Conservation (phyloP, 2,329 filamentous ascomycete species). For the Cercospora zeae-maydis region DNA sequence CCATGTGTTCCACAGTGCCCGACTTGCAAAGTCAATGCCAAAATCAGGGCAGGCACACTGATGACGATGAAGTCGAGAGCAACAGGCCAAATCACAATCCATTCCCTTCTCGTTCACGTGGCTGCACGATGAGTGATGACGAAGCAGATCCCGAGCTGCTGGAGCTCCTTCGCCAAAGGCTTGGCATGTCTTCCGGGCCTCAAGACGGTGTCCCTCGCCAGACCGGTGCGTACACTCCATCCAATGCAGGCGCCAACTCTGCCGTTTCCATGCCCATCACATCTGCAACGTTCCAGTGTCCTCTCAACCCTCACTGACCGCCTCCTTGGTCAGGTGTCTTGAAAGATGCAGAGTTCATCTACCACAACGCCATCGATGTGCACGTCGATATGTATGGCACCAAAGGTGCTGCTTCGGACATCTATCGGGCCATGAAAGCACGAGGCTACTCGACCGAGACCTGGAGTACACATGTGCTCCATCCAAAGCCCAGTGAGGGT, state of each 20-base stretch:
- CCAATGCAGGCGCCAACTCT: not conserved
- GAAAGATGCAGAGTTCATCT: slow-evolving; percentile 77
- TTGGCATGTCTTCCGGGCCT: slow-evolving; percentile 45
- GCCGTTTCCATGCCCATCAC: not conserved
- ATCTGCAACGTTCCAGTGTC: not conserved
- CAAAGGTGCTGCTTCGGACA: slow-evolving; percentile 74
- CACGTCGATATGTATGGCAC: slow-evolving; percentile 79
- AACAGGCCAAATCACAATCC: not conserved
- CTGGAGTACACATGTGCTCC: slow-evolving; percentile 86
- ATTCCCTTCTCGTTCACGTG: not conserved
- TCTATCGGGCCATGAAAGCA: slow-evolving; percentile 77
- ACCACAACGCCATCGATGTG: slow-evolving; percentile 89
- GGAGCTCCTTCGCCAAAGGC: slow-evolving; percentile 76
- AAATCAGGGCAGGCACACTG: not conserved
- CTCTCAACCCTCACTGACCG: not conserved
- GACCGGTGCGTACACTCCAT: slow-evolving; percentile 28
- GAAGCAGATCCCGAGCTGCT: slow-evolving; percentile 86
- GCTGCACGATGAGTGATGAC: slow-evolving; percentile 76
- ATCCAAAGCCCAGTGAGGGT: slow-evolving; percentile 60
- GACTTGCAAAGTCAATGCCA: not conserved
- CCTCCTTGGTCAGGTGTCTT: slow-evolving; percentile 68
- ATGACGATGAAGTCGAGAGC: not conserved
- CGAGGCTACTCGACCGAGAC: slow-evolving; percentile 78
- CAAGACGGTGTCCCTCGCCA: slow-evolving; percentile 30
- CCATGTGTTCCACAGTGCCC: not conserved